Evolutionary conservation across 2,329 filamentous ascomycete genomes (phyloP).

Genomic region (Orbilia brochopaga): DNA sequence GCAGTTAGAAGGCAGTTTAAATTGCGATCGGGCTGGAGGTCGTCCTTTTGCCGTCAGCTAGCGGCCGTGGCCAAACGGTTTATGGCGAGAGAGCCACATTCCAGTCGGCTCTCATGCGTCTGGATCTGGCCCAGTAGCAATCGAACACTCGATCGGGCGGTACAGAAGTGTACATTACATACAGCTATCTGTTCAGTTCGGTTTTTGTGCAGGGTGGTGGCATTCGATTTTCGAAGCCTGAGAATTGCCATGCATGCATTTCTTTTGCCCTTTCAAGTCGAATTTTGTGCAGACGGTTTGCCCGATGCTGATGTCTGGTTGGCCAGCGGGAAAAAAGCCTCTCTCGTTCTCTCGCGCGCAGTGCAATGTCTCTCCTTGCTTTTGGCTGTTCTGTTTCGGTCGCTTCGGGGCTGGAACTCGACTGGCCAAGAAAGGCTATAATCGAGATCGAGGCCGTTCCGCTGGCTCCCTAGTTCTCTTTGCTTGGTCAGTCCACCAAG

Average conservation of each 20-base stretch:
- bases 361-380: background rate
- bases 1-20: background rate
- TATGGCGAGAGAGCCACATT: background rate
- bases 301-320: background rate
- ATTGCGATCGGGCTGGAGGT: background rate
- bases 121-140: conserved; percentile 2
- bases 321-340: background rate
- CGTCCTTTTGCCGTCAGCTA: background rate
- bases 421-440: background rate
- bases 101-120: background rate
- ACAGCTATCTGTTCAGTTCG: background rate
- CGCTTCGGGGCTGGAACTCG: background rate
- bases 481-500: too few species aligned
- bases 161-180: too few species aligned
- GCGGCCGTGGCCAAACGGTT: conserved; percentile 1
- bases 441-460: background rate
- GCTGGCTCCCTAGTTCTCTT: background rate
- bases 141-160: background rate
- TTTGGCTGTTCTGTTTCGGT: background rate
- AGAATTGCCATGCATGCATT: background rate
- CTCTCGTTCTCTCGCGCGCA: background rate
- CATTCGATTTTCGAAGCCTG: too few species aligned
- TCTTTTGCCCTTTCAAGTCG: background rate
- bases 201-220: background rate
- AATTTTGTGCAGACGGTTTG: background rate